A percentile compares a stretch with the other conserved stretches of the same genome.
phyloP scores from a whole-genome alignment of 306 rosid species.

The Prosopis cineraria region DNA sequence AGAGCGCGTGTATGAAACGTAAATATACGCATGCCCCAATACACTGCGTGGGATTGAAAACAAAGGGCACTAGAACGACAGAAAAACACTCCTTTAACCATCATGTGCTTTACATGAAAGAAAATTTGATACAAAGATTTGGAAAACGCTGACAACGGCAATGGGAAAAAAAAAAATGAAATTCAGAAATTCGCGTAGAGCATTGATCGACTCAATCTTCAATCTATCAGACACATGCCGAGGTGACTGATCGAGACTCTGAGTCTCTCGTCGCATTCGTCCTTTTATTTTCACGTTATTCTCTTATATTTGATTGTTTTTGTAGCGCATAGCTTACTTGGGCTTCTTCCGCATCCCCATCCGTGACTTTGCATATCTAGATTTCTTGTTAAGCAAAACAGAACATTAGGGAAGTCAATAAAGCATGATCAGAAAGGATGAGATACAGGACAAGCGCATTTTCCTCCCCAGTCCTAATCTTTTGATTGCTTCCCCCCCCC shows the following conservation, averaged over 20 bases:
- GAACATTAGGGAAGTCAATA: background rate
- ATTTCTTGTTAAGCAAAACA: constrained; percentile 58
- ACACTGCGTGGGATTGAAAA: background rate
- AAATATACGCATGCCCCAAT: constrained; percentile 25
- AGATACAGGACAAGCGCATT: background rate
- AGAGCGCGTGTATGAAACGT: background rate
- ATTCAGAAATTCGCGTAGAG: background rate
- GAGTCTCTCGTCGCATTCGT: background rate
- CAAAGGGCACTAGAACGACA: constrained; percentile 1
- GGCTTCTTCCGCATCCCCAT: constrained; percentile 94
- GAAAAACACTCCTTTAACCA: background rate
- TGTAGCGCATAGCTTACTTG: constrained; percentile 39
- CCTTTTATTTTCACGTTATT: background rate
- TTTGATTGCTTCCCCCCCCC: no score
- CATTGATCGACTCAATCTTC: background rate
- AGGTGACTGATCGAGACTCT: background rate
- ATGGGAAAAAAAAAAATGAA: background rate
- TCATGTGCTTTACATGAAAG: background rate
- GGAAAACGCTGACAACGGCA: background rate
- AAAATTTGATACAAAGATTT: background rate
- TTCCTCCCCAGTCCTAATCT: background rate
- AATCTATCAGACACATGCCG: constrained; percentile 3
- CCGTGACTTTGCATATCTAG: constrained; percentile 86
- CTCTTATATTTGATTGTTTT: background rate
- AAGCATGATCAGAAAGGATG: background rate